Evolutionary conservation across 192 early-diverging fungal genomes (phyloP), one percentile per base, ranked within the genome.

Genomic region (Diversispora epigaea): DNA sequence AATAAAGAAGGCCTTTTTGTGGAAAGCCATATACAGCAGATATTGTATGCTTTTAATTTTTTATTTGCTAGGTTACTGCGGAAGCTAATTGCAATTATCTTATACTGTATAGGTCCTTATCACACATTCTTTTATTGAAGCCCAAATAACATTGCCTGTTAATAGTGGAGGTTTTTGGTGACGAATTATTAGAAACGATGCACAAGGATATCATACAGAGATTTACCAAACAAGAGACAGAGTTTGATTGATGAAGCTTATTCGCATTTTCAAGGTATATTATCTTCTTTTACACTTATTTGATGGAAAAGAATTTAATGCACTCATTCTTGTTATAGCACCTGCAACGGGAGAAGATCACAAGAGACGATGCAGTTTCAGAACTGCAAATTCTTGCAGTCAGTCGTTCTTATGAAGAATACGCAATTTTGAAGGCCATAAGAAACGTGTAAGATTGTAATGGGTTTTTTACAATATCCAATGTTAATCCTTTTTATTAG

Each of bases 1-100:
- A 74, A n/a, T n/a, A 50, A 46, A 32, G 25, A 64, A 47, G 72
- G 43, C n/a, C 72, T 74, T 19, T 63, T 65, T 74, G 72, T 74
- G 9, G 2, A 74, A 64, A 74, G 40, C 8, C 72, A 74, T 15
- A 65, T 41, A 19, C 60, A 74, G 22, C 43, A 74, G 22, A 74
- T 75, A 75, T 75, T 75, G 44, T 75, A 66, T 75, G 61, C 21
- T 40, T 61, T 60, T 19, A 75, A 32, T 75, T 73, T 66, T 75
- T 66, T 64, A 64, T 75, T 12, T 66, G 19, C 73, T 75, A 66
- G 39, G 15, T 75, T 75, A 75, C 64, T 65, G 47, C 47, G 6
- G 73, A 75, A 75, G 39, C 73, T 75, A 65, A 75, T 75, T 75
- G 72, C 72, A 74, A 74, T 64, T 60, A 45, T 68, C 60, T 66